These are phyloP conservation scores for Millerozyma acaciae DNA, from an alignment of 805 yeast genomes.

Conservation along the genomic window DNA sequence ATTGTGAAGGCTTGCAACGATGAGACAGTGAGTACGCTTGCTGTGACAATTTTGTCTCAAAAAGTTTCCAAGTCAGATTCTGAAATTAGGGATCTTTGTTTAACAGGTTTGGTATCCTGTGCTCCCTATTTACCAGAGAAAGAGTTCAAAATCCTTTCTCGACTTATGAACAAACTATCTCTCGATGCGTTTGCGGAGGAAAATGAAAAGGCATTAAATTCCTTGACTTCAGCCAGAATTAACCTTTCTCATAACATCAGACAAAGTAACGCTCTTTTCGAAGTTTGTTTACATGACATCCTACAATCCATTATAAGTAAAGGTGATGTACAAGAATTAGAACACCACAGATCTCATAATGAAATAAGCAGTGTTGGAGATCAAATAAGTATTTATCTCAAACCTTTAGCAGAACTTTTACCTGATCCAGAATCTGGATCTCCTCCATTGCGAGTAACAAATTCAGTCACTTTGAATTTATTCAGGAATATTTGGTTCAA, in stretches of 20 bases:
- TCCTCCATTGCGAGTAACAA: conserved; percentile 39
- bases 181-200: conserved; percentile 40
- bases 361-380: conserved; percentile 69
- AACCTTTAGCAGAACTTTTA: conserved; percentile 71
- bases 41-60: conserved; percentile 79
- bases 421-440: conserved; percentile 49
- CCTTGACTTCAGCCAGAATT: conserved; percentile 50
- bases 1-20: conserved; percentile 66
- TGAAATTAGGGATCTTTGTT: conserved; percentile 50
- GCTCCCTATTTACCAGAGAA: conserved; percentile 59
- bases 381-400: conserved; percentile 59
- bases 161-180: conserved; percentile 51
- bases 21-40: conserved; percentile 67
- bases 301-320: conserved; percentile 63
- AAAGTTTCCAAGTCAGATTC: conserved; percentile 52
- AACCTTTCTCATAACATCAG: conserved; percentile 39
- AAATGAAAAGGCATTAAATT: conserved; percentile 32
- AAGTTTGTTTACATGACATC: conserved; percentile 59
- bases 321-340: conserved; percentile 75
- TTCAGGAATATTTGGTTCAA: conserved; percentile 94
- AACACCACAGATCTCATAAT: conserved; percentile 74
- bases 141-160: conserved; percentile 63
- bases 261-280: conserved; percentile 39
- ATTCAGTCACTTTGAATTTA: conserved; percentile 50
- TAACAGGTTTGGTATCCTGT: conserved; percentile 60